Evolutionary conservation across 345 rosid species (phyloP).

Genomic region (Lepidium didymum): DNA sequence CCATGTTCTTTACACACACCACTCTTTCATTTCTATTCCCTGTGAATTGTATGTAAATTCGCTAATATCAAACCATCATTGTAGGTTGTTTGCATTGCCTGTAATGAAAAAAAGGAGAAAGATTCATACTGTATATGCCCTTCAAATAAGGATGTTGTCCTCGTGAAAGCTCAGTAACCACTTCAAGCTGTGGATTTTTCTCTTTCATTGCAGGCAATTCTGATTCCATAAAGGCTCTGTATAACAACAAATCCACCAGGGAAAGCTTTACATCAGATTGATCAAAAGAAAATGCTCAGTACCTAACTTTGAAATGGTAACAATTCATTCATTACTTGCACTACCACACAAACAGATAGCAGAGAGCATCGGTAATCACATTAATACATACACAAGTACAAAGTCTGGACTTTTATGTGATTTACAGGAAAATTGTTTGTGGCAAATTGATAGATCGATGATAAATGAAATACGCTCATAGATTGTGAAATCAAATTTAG

Average conservation of each 20-base stretch:
- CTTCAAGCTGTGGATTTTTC: conserved; percentile 72
- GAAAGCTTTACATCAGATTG: background rate
- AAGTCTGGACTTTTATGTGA: background rate
- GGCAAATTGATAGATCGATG: background rate
- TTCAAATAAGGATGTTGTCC: conserved; percentile 86
- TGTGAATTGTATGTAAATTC: conserved; percentile 13
- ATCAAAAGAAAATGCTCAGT: background rate
- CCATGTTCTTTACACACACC: conserved; percentile 80
- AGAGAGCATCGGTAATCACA: background rate
- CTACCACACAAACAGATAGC: background rate
- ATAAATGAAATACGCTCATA: background rate
- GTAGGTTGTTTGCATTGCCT: background rate
- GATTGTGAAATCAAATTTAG: background rate
- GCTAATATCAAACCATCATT: background rate
- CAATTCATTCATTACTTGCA: background rate
- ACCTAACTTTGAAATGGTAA: background rate
- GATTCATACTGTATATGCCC: conserved; percentile 66
- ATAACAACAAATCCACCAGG: background rate
- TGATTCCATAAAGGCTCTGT: conserved; percentile 82
- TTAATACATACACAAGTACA: background rate
- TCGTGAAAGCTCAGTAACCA: conserved; percentile 60
- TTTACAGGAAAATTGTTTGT: background rate
- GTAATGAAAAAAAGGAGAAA: background rate
- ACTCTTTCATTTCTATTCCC: conserved; percentile 76
- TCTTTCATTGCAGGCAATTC: conserved; percentile 56